Evolutionary conservation across 1,284 basidiomycete genomes (phyloP), one percentile per base, ranked within the genome.

Genomic region (Fomitopsis palustris): DNA sequence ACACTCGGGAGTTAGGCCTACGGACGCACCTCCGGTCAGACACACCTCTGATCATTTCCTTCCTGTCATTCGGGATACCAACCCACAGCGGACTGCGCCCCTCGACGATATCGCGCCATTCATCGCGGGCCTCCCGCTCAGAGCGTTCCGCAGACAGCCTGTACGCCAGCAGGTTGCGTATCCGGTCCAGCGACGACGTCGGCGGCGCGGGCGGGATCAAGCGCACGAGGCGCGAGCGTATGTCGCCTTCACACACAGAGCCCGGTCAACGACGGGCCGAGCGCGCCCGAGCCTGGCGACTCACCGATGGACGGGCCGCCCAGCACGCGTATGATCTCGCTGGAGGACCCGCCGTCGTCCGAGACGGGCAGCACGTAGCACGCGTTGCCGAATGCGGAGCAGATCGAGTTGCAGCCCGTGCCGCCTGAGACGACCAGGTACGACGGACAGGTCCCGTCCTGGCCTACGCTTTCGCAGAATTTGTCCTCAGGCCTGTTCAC

Each of bases 81-180:
- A 78, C 71, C 96, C 96, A 99, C 3, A 98, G 79, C 1, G 68
- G 64, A 68, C 93, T 95, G 29, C 82, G 81, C 0, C 96, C 96
- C 75, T 98, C 96, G 14, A 98, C 90, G 61, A 98, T 94, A 62
- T 93, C 87, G 64, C 91, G 80, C 95, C 95, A 98, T 66, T 93
- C 83, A 33, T 93, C 92, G 61, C 93, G 85, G n/a, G 93, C 93
- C 61, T 87, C 85, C 53, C 82, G 81, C 65, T 95, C 90, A 0
- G 84, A 76, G 17, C 79, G 84, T 25, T 82, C 77, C 0, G 84
- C 75, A 3, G 93, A 90, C 37, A 97, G 81, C 1, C 95, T 86
- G 72, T 96, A 87, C 1, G 91, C 85, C 47, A 98, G 81, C 9
- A 98, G 80, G 42, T 80, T 79, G 56, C 87, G 86, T 62, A 95